phyloP scores from a whole-genome alignment of 108 stramenopile species.

The Poteriospumella lacustris region DNA sequence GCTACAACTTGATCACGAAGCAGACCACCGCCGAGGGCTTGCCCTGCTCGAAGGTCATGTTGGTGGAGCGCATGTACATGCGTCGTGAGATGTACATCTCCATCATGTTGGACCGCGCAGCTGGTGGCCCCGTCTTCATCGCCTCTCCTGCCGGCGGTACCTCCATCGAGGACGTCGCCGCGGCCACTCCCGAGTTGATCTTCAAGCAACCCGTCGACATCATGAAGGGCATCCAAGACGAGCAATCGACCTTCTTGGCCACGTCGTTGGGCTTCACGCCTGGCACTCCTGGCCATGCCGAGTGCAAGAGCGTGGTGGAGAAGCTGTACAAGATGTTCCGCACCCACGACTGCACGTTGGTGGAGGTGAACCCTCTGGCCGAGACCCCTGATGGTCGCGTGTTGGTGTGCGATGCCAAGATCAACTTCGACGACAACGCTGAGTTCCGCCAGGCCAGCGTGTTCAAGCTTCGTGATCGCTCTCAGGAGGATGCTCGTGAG shows the following conservation, averaged over 20 bases:
- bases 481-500: conserved; percentile 80
- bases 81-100: conserved; percentile 70
- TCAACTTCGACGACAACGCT: conserved; percentile 85
- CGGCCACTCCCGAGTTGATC: conserved; percentile 65
- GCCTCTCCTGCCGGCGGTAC: conserved; percentile 70
- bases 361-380: conserved; percentile 87
- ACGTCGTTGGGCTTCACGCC: background rate
- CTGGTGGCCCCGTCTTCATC: conserved; percentile 67
- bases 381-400: conserved; percentile 68
- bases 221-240: conserved; percentile 62
- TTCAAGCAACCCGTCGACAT: conserved; percentile 71
- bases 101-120: conserved; percentile 69
- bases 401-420: conserved; percentile 76
- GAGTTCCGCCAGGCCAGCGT: conserved; percentile 69
- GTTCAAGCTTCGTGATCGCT: conserved; percentile 63
- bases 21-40: conserved; percentile 73
- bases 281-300: background rate
- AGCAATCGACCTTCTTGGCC: conserved; percentile 30
- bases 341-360: conserved; percentile 70
- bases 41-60: conserved; percentile 61
- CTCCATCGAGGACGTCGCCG: conserved; percentile 74
- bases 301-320: conserved; percentile 61
- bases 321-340: conserved; percentile 73
- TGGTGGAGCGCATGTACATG: conserved; percentile 73
- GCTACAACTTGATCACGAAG: conserved; percentile 70